These are phyloP conservation scores for Sporobolus alterniflorus DNA, from an alignment of 202 grass and related monocot species.

Conservation along the genomic window DNA sequence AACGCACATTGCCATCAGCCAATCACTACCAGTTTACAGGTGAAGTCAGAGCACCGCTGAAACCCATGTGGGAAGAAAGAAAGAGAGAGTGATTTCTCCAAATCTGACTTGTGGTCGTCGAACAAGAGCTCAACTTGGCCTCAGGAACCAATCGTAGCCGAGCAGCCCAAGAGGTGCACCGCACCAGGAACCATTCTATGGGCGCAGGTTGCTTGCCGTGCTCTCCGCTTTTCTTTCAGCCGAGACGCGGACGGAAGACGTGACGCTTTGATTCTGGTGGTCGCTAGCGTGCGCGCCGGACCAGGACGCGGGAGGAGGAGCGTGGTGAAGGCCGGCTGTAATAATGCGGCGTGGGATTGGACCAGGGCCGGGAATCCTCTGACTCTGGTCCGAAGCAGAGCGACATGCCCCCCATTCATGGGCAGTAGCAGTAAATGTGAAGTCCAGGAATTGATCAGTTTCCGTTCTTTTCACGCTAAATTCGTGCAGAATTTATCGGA, in stretches of 20 bases:
- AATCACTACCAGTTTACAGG: neutral
- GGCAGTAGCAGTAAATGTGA: neutral
- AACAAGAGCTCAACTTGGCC: neutral
- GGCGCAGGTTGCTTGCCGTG: neutral
- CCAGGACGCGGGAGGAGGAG: neutral
- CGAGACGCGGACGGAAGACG: neutral
- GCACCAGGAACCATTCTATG: no score
- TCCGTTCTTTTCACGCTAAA: neutral
- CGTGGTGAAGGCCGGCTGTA: neutral
- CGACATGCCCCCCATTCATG: neutral
- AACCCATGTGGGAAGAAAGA: neutral
- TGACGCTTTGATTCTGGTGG: slow-evolving; percentile 12
- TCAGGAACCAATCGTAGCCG: neutral
- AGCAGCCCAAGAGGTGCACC: neutral
- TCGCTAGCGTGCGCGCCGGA: neutral
- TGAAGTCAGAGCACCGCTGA: neutral
- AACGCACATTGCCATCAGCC: neutral
- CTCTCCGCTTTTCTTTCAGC: neutral
- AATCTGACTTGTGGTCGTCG: neutral
- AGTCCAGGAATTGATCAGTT: neutral
- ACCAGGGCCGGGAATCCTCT: neutral
- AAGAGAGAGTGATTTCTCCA: neutral
- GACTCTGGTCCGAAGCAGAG: neutral
- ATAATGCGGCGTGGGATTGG: slow-evolving; percentile 14
- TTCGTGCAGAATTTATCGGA: neutral